Percentiles rank a stretch among this genome's conserved stretches.
Conservation (phyloP, 2,329 filamentous ascomycete species). For the Colletotrichum sp. region DNA sequence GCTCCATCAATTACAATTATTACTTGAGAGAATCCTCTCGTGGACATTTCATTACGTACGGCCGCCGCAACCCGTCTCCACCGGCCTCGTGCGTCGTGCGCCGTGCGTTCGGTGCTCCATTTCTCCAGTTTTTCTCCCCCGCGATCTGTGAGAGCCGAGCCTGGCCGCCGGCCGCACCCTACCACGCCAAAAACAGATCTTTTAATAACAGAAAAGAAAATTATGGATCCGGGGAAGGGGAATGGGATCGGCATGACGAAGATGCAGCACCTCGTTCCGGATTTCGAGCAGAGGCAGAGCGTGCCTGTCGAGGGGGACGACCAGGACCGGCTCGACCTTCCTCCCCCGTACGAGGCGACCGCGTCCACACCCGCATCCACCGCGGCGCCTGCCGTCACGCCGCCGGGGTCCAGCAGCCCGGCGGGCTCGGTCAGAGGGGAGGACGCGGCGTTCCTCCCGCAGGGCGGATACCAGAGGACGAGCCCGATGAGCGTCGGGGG, state of each 20-base stretch:
- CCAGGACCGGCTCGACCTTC: neutral
- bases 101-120: neutral
- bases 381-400: neutral
- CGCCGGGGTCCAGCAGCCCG: neutral
- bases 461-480: neutral
- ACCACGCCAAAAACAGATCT: neutral
- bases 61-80: neutral
- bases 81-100: neutral
- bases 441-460: neutral
- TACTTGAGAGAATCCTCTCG: conserved; percentile 15
- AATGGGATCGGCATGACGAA: neutral
- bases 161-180: neutral
- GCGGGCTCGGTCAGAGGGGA: neutral
- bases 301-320: neutral
- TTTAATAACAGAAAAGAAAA: neutral
- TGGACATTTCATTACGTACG: conserved; percentile 13
- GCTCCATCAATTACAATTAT: conserved; percentile 18
- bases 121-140: neutral
- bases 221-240: neutral
- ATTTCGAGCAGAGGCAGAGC: neutral
- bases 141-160: neutral
- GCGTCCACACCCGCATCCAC: neutral
- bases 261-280: neutral
- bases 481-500: neutral
- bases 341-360: conserved; percentile 7